Base-by-base conservation (phyloP, 2,329 filamentous ascomycete species). In the Xylaria sp. region DNA sequence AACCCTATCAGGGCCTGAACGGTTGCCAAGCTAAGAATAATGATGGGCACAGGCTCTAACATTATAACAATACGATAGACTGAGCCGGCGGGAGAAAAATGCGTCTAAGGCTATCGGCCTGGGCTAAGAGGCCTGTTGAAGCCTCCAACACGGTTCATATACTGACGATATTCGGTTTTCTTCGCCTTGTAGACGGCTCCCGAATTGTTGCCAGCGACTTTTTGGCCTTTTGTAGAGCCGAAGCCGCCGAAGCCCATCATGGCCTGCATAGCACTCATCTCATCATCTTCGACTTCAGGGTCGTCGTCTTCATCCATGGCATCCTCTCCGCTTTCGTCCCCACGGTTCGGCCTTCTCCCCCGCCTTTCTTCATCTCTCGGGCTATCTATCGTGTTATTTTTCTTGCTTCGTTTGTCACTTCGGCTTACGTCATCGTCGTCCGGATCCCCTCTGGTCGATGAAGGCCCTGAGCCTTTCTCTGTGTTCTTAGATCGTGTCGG, bases 101-200 rank as follows among this genome's bases (percentile, higher is more conserved):
- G 25, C 17, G 43, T 71, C 68, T 51, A 69, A 6, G 10, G 48
- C 46, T 66, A 70, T 27, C 70, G 69, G 10, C 66, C 68, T n/a
- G 87, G 87, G 75, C 88, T 90, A 54, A 93, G 78, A 46, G 91
- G 90, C 70, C 91, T 79, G 74, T 94, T 95, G 80, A 95, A 95
- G 5, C 91, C 91, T 58, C 91, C 91, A 53, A 87, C 82, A 58
- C 91, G 85, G 73, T 95, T 95, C 87, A 99, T 99, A 77, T 99
- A 99, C 84, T 99, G 95, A 69, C 95, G 85, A 73, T 97, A 98
- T 81, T 96, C 87, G 13, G 89, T 91, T 86, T 92, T 93, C 87
- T 97, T 97, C 79, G 95, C 92, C 82, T 95, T 97, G 68, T 89
- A 83, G 54, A 97, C 87, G 0, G 83, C 92, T 57, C 91, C 93